These are phyloP conservation scores for Ophiostoma sp. DNA, from an alignment of 2,329 filamentous ascomycete genomes.

Conservation along the genomic window DNA sequence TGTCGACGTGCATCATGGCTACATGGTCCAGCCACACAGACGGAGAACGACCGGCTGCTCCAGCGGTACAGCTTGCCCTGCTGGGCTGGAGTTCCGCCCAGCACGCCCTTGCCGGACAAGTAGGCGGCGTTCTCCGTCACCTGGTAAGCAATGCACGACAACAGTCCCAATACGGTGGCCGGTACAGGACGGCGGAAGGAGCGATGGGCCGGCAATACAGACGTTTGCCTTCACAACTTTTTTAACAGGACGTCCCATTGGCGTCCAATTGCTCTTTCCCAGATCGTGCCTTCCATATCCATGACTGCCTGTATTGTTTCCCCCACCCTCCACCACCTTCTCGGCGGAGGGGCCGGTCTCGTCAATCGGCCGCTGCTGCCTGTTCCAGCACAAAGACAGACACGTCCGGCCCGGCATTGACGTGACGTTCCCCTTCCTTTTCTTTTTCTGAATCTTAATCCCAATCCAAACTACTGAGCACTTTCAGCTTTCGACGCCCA, in stretches of 20 bases:
- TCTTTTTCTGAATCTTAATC: background rate
- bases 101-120: conserved; percentile 69
- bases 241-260: background rate
- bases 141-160: conserved; percentile 70
- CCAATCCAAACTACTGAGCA: background rate
- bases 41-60: conserved; percentile 79
- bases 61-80: conserved; percentile 65
- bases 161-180: conserved; percentile 39
- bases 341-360: background rate
- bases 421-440: background rate
- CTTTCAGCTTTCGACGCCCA: background rate
- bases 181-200: background rate
- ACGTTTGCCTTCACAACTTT: background rate
- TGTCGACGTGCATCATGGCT: conserved; percentile 14
- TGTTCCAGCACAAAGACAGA: background rate
- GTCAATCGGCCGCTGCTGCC: conserved; percentile 11
- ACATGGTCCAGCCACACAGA: conserved; percentile 59
- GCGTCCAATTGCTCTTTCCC: background rate
- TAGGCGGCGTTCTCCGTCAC: conserved; percentile 80
- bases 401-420: conserved; percentile 1
- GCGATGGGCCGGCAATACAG: background rate
- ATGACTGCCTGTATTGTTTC: background rate
- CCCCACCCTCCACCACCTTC: background rate
- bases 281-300: background rate
- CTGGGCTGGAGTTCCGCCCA: conserved; percentile 58